These are phyloP conservation scores for Sclerotinia glacialis DNA, from an alignment of 2,329 filamentous ascomycete genomes.

Conservation along the genomic window DNA sequence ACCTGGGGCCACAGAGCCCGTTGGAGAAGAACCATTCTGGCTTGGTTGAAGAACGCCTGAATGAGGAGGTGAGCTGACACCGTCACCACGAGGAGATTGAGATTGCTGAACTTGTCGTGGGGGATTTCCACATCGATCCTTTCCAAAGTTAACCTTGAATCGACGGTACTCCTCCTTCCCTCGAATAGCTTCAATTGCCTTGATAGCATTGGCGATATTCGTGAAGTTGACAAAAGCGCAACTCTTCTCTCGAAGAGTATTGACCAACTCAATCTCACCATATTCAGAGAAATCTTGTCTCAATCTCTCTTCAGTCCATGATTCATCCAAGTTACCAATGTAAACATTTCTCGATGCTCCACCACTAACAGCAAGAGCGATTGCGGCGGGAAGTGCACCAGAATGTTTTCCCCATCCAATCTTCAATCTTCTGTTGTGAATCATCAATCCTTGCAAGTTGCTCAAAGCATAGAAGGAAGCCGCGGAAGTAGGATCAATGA, in stretches of 20 bases:
- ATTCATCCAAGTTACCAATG: conserved; percentile 94
- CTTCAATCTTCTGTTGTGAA: conserved; percentile 95
- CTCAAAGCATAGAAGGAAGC: conserved; percentile 97
- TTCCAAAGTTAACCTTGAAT: conserved; percentile 99
- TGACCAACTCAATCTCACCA: conserved; percentile 96
- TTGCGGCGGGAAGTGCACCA: conserved; percentile 89
- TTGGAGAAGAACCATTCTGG: conserved; percentile 39
- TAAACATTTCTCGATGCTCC: conserved; percentile 99
- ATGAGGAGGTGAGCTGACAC: conserved; percentile 52
- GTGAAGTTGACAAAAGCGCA: conserved; percentile 99
- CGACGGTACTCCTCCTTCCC: conserved; percentile 94
- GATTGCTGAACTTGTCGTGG: conserved; percentile 75
- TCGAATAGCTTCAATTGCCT: conserved; percentile 94
- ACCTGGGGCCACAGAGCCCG: conserved; percentile 48
- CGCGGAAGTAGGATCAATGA: conserved; percentile 96
- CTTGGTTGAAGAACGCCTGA: conserved; percentile 38
- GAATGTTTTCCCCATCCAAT: conserved; percentile 99
- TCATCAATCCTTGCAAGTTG: conserved; percentile 98
- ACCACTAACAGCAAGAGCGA: conserved; percentile 91
- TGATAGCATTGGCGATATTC: conserved; percentile 99
- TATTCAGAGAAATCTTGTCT: conserved; percentile 96
- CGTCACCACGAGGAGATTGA: conserved; percentile 63
- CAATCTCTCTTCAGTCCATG: conserved; percentile 93
- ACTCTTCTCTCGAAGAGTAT: conserved; percentile 95
- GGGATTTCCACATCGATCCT: conserved; percentile 95